Conservation (phyloP, 306 rosid genomes). For the Amphicarpaea edgeworthii region DNA sequence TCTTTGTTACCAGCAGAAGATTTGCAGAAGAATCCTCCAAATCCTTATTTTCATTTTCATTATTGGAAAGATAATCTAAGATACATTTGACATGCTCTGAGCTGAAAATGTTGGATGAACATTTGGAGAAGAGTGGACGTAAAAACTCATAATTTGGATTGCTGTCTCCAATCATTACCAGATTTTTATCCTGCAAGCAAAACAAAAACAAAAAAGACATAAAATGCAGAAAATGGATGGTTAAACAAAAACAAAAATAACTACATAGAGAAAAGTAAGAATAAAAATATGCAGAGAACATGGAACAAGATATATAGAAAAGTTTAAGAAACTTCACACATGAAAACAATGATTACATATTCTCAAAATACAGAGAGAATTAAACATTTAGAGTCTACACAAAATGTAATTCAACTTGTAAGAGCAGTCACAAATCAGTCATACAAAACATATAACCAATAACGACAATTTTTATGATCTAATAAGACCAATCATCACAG, state of each 20-base stretch:
- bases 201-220: slow-evolving; percentile 17
- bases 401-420: background rate
- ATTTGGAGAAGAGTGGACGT: slow-evolving; percentile 69
- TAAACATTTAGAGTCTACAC: background rate
- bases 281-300: slow-evolving; percentile 24
- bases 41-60: slow-evolving; percentile 49
- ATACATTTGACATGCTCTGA: slow-evolving; percentile 68
- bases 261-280: slow-evolving; percentile 18
- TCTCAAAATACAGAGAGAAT: slow-evolving; percentile 15
- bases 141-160: slow-evolving; percentile 72
- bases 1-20: slow-evolving; percentile 78
- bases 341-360: background rate
- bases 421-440: slow-evolving; percentile 36
- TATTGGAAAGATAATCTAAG: slow-evolving; percentile 61
- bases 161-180: slow-evolving; percentile 64
- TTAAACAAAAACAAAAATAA: slow-evolving; percentile 27
- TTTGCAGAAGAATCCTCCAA: slow-evolving; percentile 69
- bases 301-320: slow-evolving; percentile 22
- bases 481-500: background rate
- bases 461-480: slow-evolving; percentile 30
- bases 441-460: slow-evolving; percentile 36
- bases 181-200: slow-evolving; percentile 68
- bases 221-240: slow-evolving; percentile 9
- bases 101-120: slow-evolving; percentile 84
- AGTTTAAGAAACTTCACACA: slow-evolving; percentile 25